Conservation (phyloP, 108 stramenopile species). For the Fistulifera solaris region DNA sequence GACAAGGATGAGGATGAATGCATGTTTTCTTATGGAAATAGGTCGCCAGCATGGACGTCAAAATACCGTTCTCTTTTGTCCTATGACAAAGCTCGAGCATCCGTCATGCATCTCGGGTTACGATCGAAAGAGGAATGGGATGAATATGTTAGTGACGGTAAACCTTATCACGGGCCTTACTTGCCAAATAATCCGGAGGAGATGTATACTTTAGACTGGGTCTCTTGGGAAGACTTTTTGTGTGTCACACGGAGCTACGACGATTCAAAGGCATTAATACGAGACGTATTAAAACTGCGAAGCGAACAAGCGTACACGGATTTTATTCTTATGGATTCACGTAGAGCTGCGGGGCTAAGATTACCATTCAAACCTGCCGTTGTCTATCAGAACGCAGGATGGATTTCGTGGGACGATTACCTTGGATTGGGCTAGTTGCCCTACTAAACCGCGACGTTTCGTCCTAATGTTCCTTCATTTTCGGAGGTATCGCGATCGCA, state of each 20-base stretch:
- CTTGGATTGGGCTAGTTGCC: constrained; percentile 19
- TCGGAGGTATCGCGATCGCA: constrained; percentile 1
- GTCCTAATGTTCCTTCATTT: neutral
- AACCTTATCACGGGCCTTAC: constrained; percentile 32
- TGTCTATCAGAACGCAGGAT: constrained; percentile 41
- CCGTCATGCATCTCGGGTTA: constrained; percentile 42
- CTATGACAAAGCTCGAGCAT: constrained; percentile 38
- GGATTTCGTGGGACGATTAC: constrained; percentile 47
- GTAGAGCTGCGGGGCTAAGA: constrained; percentile 54
- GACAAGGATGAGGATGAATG: constrained; percentile 19
- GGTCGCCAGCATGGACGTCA: constrained; percentile 59
- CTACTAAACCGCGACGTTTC: too few species aligned
- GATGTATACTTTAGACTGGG: constrained; percentile 68
- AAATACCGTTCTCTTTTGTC: constrained; percentile 39
- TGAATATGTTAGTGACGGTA: constrained; percentile 35
- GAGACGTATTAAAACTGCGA: constrained; percentile 29
- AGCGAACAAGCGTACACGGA: constrained; percentile 36
- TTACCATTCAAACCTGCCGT: constrained; percentile 55
- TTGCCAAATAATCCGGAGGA: constrained; percentile 48
- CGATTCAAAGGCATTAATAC: constrained; percentile 38
- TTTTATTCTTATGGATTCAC: constrained; percentile 36
- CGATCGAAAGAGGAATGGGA: constrained; percentile 67
- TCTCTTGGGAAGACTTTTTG: constrained; percentile 60
- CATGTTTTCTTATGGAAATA: constrained; percentile 31
- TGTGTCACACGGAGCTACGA: constrained; percentile 59